Evolutionary conservation across 1,284 basidiomycete genomes (phyloP).

Genomic region (Leccinum idahoense): DNA sequence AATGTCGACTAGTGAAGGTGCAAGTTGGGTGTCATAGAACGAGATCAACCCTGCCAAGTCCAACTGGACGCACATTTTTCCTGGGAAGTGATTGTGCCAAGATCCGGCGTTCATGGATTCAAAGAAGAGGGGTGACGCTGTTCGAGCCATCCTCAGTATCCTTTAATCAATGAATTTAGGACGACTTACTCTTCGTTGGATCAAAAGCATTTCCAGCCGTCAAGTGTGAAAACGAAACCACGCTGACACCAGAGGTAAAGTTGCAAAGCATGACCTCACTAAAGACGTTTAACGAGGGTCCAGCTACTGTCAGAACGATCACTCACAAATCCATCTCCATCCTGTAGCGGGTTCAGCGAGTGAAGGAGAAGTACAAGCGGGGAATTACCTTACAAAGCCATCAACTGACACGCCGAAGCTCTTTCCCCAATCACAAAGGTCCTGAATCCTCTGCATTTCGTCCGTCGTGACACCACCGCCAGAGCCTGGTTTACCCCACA

Average conservation of each 20-base stretch:
- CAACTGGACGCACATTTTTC: conserved; percentile 34
- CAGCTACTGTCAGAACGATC: background rate
- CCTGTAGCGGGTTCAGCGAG: conserved; percentile 19
- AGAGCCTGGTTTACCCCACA: conserved; percentile 28
- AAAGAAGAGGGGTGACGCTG: background rate
- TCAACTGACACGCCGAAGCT: conserved; percentile 28
- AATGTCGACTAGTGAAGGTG: conserved; percentile 25
- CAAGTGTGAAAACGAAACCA: conserved; percentile 32
- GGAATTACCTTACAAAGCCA: conserved; percentile 34
- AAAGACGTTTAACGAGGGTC: background rate
- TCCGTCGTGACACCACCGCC: conserved; percentile 11
- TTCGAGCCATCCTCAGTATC: background rate
- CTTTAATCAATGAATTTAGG: background rate
- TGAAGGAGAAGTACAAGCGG: background rate
- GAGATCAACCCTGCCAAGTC: conserved; percentile 30
- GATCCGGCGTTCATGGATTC: conserved; percentile 26
- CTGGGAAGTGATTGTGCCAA: conserved; percentile 33
- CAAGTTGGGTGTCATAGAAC: conserved; percentile 32
- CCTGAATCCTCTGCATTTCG: conserved; percentile 29
- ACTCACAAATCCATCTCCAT: conserved; percentile 49
- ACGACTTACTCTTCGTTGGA: background rate
- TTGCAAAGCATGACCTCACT: conserved; percentile 53
- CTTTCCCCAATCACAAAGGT: conserved; percentile 35
- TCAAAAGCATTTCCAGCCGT: background rate
- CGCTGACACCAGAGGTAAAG: conserved; percentile 37